Evolutionary conservation across 1,139 yeast species (phyloP), one percentile per base, ranked within the genome.

Genomic region (Diutina mesorugosa): DNA sequence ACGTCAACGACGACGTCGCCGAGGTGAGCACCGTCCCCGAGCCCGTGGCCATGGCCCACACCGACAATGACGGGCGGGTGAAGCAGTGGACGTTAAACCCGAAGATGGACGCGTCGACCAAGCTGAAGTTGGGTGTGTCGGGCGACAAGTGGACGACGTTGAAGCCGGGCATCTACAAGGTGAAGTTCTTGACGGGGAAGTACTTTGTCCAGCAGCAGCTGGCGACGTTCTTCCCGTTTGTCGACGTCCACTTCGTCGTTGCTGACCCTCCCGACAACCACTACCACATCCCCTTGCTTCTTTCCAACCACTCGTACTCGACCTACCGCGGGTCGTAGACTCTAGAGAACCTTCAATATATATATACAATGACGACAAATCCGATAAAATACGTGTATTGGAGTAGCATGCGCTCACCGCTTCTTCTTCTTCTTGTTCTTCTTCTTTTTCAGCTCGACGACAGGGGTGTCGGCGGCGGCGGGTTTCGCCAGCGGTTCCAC

Each of bases 251-350:
- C 0, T 90, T 90, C 66, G 78, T 78, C 51, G 80, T 90, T 6
- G 77, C 77, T 10, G 73, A 77, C 60, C 85, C 87, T 0, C 85
- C 91, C 0, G 90, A 85, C 61, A 72, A 79, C 47, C 97, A 90
- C 69, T 90, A 89, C 69, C 97, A 90, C 67, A 84, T 90, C 57
- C 97, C 97, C 0, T 72, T 90, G 61, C 74, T 90, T 57, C 73
- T 90, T 57, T 84, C 96, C 52, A 88, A 88, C 66, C 87, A 84
- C 69, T 86, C 96, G 54, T 90, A 90, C 71, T 82, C 95, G 16
- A 90, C 97, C 0, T 90, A 90, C 70, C 79, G 97, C 60, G 97
- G 97, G 4, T 82, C 87, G 63, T 85, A 58, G 56, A 28, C 35
- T 16, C 28, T 8, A 16, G 26, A 21, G 26, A 21, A 21, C 28